Base-by-base conservation (phyloP, 208 protist genomes). In the Angomonas deanei region DNA sequence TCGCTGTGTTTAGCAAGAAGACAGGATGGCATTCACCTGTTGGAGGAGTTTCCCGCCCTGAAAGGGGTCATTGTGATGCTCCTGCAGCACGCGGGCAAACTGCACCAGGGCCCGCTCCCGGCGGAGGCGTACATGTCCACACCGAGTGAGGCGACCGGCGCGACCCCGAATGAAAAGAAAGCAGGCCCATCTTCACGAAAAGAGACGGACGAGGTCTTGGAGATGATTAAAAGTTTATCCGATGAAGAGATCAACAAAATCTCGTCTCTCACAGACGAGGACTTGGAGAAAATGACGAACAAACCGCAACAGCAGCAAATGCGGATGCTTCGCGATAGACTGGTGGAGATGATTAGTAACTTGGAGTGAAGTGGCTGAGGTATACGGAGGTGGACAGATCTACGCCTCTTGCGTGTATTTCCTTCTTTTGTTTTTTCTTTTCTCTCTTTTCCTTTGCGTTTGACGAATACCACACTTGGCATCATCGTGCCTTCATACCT, bases 171-270 rank as follows among this genome's bases (percentile, higher is more conserved):
- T 6, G 17, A 17, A 13, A 34, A n/a, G 30, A 59, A 49, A 11
- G 31, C 61, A 2, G 61, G 34, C 46, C 60, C 46, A 26, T 66
- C 64, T 24, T 70, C 74, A 33, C 58, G 74, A 57, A 64, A 76
- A 28, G 73, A 90, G 54, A 61, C 72, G 2, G 82, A 94, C 24
- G 79, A 95, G 47, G 80, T 89, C 60, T 50, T 95, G 52, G 68
- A 85, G 63, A 77, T 92, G 32, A 83, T 95, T 15, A 66, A 76
- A 11, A 76, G 68, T 46, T 82, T 95, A 65, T 88, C 76, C 57
- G 82, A 92, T 58, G 80, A 84, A 30, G 89, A 95, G 17, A 79
- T 93, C 21, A 80, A 89, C 57, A 75, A 80, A 11, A 83, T 95
- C 30, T 50, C 84, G 13, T 72, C 63, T 0, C 78, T 95, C 76